phyloP scores from a whole-genome alignment of 2,329 filamentous ascomycete species.

The Penicillium sp. region DNA sequence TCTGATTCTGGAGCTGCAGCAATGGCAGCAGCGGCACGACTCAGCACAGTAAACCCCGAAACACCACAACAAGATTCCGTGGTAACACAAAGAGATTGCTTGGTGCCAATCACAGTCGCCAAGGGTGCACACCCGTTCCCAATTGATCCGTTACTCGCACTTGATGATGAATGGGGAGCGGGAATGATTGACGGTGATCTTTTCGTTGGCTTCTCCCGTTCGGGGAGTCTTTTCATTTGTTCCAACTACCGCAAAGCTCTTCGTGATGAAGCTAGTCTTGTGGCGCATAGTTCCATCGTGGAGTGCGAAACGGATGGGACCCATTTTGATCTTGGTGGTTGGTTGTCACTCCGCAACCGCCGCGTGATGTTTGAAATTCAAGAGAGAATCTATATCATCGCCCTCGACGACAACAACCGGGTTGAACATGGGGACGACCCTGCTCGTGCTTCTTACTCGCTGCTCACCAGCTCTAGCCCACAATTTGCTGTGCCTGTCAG shows the following conservation, averaged over 20 bases:
- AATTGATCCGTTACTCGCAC: slow-evolving; percentile 19
- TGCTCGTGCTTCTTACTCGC: slow-evolving; percentile 30
- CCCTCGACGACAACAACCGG: slow-evolving; percentile 36
- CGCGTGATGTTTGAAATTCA: slow-evolving; percentile 46
- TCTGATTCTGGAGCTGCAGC: slow-evolving; percentile 17
- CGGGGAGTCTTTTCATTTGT: slow-evolving; percentile 45
- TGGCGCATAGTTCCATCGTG: slow-evolving; percentile 33
- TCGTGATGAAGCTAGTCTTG: slow-evolving; percentile 24
- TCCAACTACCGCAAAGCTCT: slow-evolving; percentile 44
- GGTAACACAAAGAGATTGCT: no score
- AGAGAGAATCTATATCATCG: slow-evolving; percentile 44
- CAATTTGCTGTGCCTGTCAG: slow-evolving; percentile 45
- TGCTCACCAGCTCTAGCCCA: slow-evolving; percentile 36
- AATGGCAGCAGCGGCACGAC: slow-evolving; percentile 20
- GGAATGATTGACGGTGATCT: slow-evolving; percentile 43
- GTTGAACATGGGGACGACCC: slow-evolving; percentile 23
- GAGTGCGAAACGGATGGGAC: slow-evolving; percentile 43
- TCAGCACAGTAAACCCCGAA: no score
- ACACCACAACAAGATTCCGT: no score
- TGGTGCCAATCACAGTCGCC: slow-evolving; percentile 28
- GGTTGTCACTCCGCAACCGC: slow-evolving; percentile 44
- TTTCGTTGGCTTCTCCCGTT: slow-evolving; percentile 45
- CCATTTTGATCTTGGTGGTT: slow-evolving; percentile 47
- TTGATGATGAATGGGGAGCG: slow-evolving; percentile 50
- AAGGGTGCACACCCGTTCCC: slow-evolving; percentile 28